Evolutionary conservation across 2,329 filamentous ascomycete species (phyloP).

Genomic region (Penicillium sp.): DNA sequence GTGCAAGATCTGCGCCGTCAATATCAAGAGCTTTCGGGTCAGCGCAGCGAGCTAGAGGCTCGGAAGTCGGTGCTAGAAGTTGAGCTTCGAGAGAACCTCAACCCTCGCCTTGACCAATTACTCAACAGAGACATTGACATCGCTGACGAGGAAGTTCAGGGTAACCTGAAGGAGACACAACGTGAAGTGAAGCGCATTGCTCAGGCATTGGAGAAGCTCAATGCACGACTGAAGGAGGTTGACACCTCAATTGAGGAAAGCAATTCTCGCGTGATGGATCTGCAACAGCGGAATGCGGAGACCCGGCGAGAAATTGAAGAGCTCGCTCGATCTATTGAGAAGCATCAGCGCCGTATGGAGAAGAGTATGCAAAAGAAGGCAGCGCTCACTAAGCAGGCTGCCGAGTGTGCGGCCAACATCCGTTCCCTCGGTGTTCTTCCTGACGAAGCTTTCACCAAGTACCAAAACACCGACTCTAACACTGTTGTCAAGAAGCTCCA

Average conservation of each 20-base stretch:
- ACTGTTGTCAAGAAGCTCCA: slow-evolving; percentile 72
- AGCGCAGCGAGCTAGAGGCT: slow-evolving; percentile 73
- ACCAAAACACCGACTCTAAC: slow-evolving; percentile 76
- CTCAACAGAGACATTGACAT: slow-evolving; percentile 70
- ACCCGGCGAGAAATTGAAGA: slow-evolving; percentile 73
- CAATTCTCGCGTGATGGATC: slow-evolving; percentile 54
- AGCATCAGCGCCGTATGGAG: slow-evolving; percentile 84
- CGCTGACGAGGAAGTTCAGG: slow-evolving; percentile 56
- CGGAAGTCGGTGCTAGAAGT: slow-evolving; percentile 81
- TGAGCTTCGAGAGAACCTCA: slow-evolving; percentile 83
- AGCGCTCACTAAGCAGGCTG: slow-evolving; percentile 70
- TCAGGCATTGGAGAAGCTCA: slow-evolving; percentile 64
- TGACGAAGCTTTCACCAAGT: slow-evolving; percentile 90
- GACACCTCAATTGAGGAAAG: slow-evolving; percentile 67
- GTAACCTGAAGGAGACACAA: slow-evolving; percentile 72
- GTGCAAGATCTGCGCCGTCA: slow-evolving; percentile 74
- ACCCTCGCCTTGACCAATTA: slow-evolving; percentile 82
- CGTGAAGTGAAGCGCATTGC: slow-evolving; percentile 77
- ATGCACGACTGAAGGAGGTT: slow-evolving; percentile 68
- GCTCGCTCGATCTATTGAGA: slow-evolving; percentile 73
- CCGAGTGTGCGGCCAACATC: slow-evolving; percentile 83
- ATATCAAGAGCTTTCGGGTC: slow-evolving; percentile 70
- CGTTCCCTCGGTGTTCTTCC: slow-evolving; percentile 89
- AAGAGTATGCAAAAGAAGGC: slow-evolving; percentile 89
- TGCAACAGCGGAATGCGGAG: slow-evolving; percentile 59